Percentiles rank a stretch among this genome's conserved stretches.
Evolutionary conservation across 2,329 filamentous ascomycete genomes (phyloP).

Genomic region (Didymella lethalis): DNA sequence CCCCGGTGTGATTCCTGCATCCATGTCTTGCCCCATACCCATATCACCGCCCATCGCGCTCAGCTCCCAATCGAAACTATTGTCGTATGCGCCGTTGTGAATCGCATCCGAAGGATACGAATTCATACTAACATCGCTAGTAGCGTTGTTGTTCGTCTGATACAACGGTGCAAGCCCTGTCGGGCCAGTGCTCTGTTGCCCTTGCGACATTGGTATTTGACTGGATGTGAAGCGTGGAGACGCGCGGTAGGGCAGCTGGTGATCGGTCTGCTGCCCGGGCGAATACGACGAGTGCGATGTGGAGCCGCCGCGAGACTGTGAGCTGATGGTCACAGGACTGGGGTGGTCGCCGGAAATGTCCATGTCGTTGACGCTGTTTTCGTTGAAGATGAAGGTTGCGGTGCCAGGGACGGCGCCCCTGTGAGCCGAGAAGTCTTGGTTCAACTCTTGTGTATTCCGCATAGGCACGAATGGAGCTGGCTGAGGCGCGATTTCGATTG

Average conservation of each 20-base stretch:
- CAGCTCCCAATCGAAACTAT: conserved; percentile 47
- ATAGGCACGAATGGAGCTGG: conserved; percentile 23
- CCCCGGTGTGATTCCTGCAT: conserved; percentile 43
- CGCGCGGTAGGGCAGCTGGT: conserved; percentile 40
- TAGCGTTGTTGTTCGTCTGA: neutral
- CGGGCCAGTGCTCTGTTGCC: neutral
- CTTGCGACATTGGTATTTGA: conserved; percentile 4
- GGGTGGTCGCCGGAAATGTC: conserved; percentile 46
- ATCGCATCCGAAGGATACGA: conserved; percentile 16
- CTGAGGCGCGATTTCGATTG: conserved; percentile 38
- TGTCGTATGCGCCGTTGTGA: conserved; percentile 26
- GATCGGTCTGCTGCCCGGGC: conserved; percentile 37
- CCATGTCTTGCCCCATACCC: conserved; percentile 20
- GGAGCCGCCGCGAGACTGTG: conserved; percentile 42
- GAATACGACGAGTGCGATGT: conserved; percentile 50
- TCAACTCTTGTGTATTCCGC: conserved; percentile 16
- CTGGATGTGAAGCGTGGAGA: conserved; percentile 33
- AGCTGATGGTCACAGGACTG: conserved; percentile 46
- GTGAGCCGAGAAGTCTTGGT: conserved; percentile 7
- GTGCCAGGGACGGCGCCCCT: conserved; percentile 5
- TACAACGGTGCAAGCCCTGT: neutral
- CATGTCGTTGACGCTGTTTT: conserved; percentile 42
- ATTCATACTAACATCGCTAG: conserved; percentile 18
- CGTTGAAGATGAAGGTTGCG: conserved; percentile 27
- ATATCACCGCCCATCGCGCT: conserved; percentile 23